A percentile compares a stretch with the other conserved stretches of the same genome.
These are phyloP conservation scores for Amphicarpaea edgeworthii DNA, from an alignment of 306 rosid species.

Conservation along the genomic window DNA sequence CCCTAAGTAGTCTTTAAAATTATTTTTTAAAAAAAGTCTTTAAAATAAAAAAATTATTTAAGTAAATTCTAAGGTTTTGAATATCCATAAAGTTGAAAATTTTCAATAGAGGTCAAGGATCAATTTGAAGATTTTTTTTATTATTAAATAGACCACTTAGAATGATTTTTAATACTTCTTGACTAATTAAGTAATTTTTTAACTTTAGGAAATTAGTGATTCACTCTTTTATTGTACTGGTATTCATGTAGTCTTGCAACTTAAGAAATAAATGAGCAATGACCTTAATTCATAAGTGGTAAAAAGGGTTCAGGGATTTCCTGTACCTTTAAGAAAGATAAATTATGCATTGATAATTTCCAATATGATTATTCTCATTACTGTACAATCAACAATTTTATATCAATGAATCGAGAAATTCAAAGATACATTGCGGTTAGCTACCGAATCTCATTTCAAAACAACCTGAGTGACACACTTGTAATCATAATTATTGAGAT, in stretches of 20 bases:
- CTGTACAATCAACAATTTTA: constrained; percentile 37
- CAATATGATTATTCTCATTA: constrained; percentile 27
- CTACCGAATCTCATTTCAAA: constrained; percentile 25
- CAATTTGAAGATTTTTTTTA: not conserved
- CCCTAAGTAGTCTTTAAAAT: no score
- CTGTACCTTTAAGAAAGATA: not conserved
- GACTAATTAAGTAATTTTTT: no score
- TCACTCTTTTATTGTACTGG: not conserved
- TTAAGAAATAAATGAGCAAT: not conserved
- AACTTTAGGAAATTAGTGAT: not conserved
- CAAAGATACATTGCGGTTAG: constrained; percentile 38
- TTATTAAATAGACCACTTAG: no score
- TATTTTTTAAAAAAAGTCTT: no score
- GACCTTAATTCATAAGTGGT: not conserved
- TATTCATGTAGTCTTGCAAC: not conserved
- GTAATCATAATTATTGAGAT: constrained; percentile 13
- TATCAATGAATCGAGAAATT: constrained; percentile 33
- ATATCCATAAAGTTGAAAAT: no score
- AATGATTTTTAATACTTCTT: no score
- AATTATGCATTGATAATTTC: constrained; percentile 24
- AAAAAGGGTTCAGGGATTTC: not conserved
- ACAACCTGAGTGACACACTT: constrained; percentile 32
- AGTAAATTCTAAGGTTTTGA: no score
- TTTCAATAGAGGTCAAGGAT: not conserved
- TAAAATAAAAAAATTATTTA: no score